Evolutionary conservation across 306 rosid species (phyloP), one percentile per base, ranked within the genome.

Genomic region (Delonix regia): DNA sequence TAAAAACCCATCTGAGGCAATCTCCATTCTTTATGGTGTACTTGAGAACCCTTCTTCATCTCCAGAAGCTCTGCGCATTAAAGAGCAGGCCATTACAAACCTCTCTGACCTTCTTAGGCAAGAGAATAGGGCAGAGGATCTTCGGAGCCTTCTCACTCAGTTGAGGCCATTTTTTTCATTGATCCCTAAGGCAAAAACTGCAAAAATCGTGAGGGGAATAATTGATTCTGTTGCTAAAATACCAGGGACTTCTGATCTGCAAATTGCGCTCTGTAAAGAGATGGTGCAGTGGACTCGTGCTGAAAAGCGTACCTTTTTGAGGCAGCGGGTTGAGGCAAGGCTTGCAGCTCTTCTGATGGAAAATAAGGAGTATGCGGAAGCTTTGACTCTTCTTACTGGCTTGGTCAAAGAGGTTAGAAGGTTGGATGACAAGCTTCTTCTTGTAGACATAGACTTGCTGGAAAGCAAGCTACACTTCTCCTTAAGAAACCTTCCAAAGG

Each of bases 331-430:
- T 77, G 98, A 94, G 84, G 97, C 98, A 15, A 89, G 97, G 82
- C 98, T 94, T 82, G 98, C 97, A 22, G 87, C 97, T 18, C 97
- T 94, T 75, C 84, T 94, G 80, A 89, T 92, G 97, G 99, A 94
- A 80, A 89, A 15, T 86, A 90, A 94, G 81, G 99, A 94, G 87
- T 94, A 87, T 70, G 73, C 97, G 9, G 99, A 94, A 82, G 99
- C 97, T 18, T 76, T 94, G 78, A 89, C 78, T 73, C 95, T 94
- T 68, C 92, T 94, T 61, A 86, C 95, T 3, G 84, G 91, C 73
- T 83, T 94, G 86, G 91, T 94, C 81, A 94, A 92, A 84, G 99
- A 94, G 86, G 99, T 92, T 73, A 92, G 97, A 84, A 89, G 99
- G 83, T 85, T 94, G 67, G 97, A 94, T 82, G 99, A 94, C 83